Evolutionary conservation across 169 alveolate species (phyloP).

Genomic region (Cryptosporidium canis): DNA sequence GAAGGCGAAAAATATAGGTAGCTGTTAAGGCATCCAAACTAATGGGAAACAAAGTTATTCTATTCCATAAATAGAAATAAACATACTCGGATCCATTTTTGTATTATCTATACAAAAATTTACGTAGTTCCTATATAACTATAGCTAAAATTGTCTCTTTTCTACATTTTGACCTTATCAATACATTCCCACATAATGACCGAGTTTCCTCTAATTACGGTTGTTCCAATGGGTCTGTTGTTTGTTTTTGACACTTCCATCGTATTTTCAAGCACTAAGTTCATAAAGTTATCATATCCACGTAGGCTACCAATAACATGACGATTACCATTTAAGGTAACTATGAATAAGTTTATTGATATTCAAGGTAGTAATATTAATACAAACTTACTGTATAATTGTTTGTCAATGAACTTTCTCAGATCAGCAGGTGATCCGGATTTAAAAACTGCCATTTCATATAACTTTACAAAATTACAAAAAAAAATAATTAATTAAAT

Average conservation of each 20-base stretch:
- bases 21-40: not conserved
- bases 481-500: not conserved
- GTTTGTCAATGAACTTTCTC: constrained; percentile 89
- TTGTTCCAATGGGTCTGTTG: constrained; percentile 94
- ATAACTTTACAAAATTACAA: not conserved
- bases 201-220: constrained; percentile 97
- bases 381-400: constrained; percentile 85
- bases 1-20: not conserved
- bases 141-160: not conserved
- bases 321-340: constrained; percentile 88
- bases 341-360: constrained; percentile 69
- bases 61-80: not conserved
- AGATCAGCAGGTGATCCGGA: constrained; percentile 90
- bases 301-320: constrained; percentile 95
- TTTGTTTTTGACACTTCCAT: constrained; percentile 86
- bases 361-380: not conserved
- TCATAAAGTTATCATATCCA: constrained; percentile 99
- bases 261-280: constrained; percentile 96
- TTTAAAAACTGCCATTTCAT: constrained; percentile 72
- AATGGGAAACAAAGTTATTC: too few relatives aligned
- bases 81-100: not conserved
- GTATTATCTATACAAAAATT: not conserved
- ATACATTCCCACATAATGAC: constrained; percentile 98
- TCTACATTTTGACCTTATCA: constrained; percentile 88
- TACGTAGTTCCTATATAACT: not conserved